Evolutionary conservation across 306 rosid genomes (phyloP).

Genomic region (Cicer pinnatifidum): DNA sequence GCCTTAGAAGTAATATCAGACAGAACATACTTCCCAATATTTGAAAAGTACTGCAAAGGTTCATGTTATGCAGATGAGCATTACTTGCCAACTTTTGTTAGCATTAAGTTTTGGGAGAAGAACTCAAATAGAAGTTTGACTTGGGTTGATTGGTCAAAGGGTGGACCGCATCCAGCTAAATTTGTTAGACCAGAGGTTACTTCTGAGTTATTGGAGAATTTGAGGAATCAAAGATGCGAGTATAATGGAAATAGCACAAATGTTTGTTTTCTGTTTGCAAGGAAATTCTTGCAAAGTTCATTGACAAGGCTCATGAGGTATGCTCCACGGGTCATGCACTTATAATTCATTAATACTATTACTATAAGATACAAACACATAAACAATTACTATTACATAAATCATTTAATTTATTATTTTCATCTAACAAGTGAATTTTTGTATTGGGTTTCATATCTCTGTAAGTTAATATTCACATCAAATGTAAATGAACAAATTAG

Average conservation of each 20-base stretch:
- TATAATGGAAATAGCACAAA: constrained; percentile 52
- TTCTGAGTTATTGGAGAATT: constrained; percentile 47
- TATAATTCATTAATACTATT: neutral
- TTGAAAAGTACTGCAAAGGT: constrained; percentile 45
- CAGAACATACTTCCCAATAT: constrained; percentile 56
- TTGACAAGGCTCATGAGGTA: constrained; percentile 54
- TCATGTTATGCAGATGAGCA: constrained; percentile 79
- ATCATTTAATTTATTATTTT: constrained; percentile 29
- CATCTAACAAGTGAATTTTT: constrained; percentile 10
- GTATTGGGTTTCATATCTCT: neutral
- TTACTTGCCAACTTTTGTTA: constrained; percentile 71
- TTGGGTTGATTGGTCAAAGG: constrained; percentile 81
- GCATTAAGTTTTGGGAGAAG: constrained; percentile 51
- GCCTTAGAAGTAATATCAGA: constrained; percentile 70
- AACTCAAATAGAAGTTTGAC: constrained; percentile 79
- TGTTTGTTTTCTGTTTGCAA: constrained; percentile 66
- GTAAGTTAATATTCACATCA: constrained; percentile 14
- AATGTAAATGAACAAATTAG: constrained; percentile 3
- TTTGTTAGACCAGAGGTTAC: constrained; percentile 59
- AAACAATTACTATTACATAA: neutral
- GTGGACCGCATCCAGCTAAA: constrained; percentile 71
- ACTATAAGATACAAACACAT: neutral
- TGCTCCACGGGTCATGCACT: constrained; percentile 65
- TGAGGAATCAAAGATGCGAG: constrained; percentile 60
- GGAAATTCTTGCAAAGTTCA: constrained; percentile 64